Evolutionary conservation across 1,139 yeast genomes (phyloP), one percentile per base, ranked within the genome.

Genomic region (Geotrichum reessii): DNA sequence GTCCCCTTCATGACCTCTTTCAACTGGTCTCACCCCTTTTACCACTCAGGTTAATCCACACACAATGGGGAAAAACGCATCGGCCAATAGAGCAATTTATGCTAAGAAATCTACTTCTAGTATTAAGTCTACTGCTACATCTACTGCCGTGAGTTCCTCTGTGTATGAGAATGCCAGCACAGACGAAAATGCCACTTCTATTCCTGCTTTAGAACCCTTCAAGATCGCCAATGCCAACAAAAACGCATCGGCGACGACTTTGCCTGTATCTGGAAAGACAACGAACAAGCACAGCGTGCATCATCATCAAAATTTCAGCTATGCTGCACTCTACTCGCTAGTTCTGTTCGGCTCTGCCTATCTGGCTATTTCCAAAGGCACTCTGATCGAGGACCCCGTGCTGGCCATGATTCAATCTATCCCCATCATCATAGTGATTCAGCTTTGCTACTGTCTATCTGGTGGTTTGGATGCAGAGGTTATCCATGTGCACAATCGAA

Each of bases 391-490:
- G 4, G 63, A 64, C 49, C 69, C 70, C 1, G 64, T 61, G 1
- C 55, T 57, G 46, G 61, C 67, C 27, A 60, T 67, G 65, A 59
- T 64, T n/a, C 66, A 65, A 59, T 59, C 66, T 2, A 54, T 66
- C 22, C 66, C 67, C 11, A 54, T 63, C 14, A 56, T 67, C 52
- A 59, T 66, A 17, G 47, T 60, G 19, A 58, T 67, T n/a, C 72
- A 69, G 49, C 53, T 67, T 46, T 62, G 63, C 24, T 69, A 69
- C 61, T 67, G 70, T 48, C 61, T 66, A 9, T 52, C 65, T 33
- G 71, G 67, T 17, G 64, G 63, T 21, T 62, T 63, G 50, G 66
- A 61, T 28, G 58, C 58, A 19, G 55, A 42, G 50, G 44, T 56
- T 3, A 24, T 50, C 42, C 52, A 52, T 11, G 55, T 49, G 12